Evolutionary conservation across 1,139 yeast species (phyloP).

Genomic region (Suhomyces kunorum): DNA sequence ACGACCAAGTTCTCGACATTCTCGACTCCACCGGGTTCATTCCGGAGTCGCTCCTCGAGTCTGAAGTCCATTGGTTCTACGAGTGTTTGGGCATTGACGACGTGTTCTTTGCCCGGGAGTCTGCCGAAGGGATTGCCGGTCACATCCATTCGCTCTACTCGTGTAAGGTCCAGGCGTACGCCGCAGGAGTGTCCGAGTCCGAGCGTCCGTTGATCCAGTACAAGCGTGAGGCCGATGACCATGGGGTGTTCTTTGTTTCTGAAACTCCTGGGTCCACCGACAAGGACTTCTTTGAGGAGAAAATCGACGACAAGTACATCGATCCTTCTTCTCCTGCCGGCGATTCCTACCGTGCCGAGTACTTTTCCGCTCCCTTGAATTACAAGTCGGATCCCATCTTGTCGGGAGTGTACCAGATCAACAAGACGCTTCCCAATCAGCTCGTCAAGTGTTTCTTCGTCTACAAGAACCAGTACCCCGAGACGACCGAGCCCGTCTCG

Average conservation of each 20-base stretch:
- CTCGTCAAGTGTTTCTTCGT: conserved; percentile 81
- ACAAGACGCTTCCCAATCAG: conserved; percentile 42
- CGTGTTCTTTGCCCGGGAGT: conserved; percentile 84
- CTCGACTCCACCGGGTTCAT: conserved; percentile 84
- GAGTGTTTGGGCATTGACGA: conserved; percentile 87
- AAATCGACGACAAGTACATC: conserved; percentile 80
- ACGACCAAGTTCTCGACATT: conserved; percentile 78
- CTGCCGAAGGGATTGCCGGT: conserved; percentile 76
- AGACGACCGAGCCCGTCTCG: conserved; percentile 25
- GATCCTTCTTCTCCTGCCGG: conserved; percentile 51
- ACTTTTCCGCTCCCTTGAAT: conserved; percentile 70
- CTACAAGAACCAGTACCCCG: conserved; percentile 68
- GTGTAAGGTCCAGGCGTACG: conserved; percentile 85
- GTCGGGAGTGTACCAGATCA: conserved; percentile 42
- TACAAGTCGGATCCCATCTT: conserved; percentile 49
- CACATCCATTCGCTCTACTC: conserved; percentile 88
- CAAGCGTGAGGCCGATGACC: conserved; percentile 75
- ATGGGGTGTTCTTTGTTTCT: conserved; percentile 90
- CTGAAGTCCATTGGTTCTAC: conserved; percentile 90
- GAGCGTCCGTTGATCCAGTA: conserved; percentile 63
- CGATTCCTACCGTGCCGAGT: conserved; percentile 71
- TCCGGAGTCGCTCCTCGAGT: conserved; percentile 82
- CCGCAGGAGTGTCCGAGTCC: conserved; percentile 27
- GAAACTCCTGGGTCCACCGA: conserved; percentile 41
- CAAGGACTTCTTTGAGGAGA: conserved; percentile 54